Evolutionary conservation across 2,329 filamentous ascomycete species (phyloP), one percentile per base, ranked within the genome.

Genomic region (Zalaria sp.): DNA sequence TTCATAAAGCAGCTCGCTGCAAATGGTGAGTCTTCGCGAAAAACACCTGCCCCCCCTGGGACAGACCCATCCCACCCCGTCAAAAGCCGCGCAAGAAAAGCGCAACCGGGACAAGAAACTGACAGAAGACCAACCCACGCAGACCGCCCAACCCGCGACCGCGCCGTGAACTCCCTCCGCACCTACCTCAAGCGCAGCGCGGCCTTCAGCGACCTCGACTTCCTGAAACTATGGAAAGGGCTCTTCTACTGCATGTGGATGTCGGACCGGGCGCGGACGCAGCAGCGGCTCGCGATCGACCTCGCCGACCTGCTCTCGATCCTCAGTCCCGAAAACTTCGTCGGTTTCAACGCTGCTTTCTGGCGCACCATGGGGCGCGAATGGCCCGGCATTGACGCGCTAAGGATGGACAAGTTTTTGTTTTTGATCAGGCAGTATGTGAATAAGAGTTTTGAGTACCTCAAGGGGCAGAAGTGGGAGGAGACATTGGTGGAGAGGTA

Each of bases 221-320:
- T 85, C 39, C 69, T 89, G 46, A 94, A 94, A 67, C 74, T 96
- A 49, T 94, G 87, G 86, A 93, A 93, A 58, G 89, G 87, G 4
- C 75, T 96, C 18, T 95, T 91, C 69, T 95, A 87, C 71, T 77
- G 75, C 73, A 66, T 41, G 66, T 95, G 86, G 81, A 91, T 94
- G 79, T 86, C 81, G 61, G 88, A 95, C 69, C 83, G 87, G 38
- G 81, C 87, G 7, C 66, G 79, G n/a, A 80, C 83, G 3, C 89
- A 95, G 67, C 87, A 94, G 68, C 75, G 75, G 35, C 81, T 96
- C 37, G 83, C 83, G 51, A 66, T 71, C 50, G 80, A 88, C 47
- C 80, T 96, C 42, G 83, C 87, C 35, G 73, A 65, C 1, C 75
- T 95, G 38, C 60, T 82, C 36, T 69, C 73, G 47, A 64, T 71